Conservation (phyloP, 2,329 filamentous ascomycete species). For the Talaromyces sp. region DNA sequence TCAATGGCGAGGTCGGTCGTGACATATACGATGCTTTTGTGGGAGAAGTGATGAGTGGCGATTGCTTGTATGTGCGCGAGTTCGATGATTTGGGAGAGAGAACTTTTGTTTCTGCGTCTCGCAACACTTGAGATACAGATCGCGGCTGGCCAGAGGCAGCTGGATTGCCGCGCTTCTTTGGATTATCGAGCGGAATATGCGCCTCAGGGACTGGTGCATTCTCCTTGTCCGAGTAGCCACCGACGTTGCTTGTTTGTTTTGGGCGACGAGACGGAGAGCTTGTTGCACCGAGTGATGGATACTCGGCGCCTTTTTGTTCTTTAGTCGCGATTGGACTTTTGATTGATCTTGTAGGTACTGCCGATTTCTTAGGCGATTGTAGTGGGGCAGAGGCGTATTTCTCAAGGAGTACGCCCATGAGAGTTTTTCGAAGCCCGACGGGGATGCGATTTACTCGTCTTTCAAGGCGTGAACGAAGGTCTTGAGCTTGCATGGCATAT, state of each 20-base stretch:
- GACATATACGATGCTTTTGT: constrained; percentile 49
- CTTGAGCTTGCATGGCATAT: constrained; percentile 82
- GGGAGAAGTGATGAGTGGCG: constrained; percentile 46
- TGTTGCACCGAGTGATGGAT: constrained; percentile 26
- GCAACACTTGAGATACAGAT: constrained; percentile 42
- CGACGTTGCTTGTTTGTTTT: constrained; percentile 54
- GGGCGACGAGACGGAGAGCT: constrained; percentile 30
- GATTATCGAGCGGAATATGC: constrained; percentile 57
- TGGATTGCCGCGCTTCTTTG: constrained; percentile 63
- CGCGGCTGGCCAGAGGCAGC: constrained; percentile 39
- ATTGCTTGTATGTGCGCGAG: constrained; percentile 63
- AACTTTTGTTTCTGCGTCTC: constrained; percentile 55
- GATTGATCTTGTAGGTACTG: constrained; percentile 29
- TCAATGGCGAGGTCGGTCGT: constrained; percentile 61
- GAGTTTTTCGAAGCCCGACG: constrained; percentile 69
- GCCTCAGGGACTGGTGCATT: constrained; percentile 51
- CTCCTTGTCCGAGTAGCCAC: constrained; percentile 69
- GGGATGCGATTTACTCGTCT: constrained; percentile 93
- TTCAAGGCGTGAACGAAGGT: constrained; percentile 79
- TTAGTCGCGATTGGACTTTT: constrained; percentile 25
- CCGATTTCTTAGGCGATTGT: constrained; percentile 31
- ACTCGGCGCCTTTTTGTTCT: constrained; percentile 29
- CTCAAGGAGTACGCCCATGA: constrained; percentile 73
- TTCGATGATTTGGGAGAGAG: constrained; percentile 82
- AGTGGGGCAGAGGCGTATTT: constrained; percentile 40